A percentile compares a stretch with the other conserved stretches of the same genome.
Evolutionary conservation across 139 green algal genomes (phyloP).

Genomic region (Raphidocelis subcapitata): DNA sequence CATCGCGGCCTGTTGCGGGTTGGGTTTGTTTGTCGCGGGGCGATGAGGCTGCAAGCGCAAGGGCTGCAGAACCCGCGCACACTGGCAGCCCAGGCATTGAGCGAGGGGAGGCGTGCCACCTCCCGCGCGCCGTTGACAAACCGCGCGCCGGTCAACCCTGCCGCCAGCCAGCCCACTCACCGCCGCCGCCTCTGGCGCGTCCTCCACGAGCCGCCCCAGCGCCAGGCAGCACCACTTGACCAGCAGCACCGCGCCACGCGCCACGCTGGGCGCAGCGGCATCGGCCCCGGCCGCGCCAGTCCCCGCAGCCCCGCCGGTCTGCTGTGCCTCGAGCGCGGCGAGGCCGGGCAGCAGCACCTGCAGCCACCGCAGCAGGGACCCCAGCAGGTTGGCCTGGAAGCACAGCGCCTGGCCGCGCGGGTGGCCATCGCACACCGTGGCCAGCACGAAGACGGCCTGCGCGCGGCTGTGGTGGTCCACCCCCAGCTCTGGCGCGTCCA

Average conservation of each 20-base stretch:
- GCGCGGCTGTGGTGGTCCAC: constrained; percentile 8
- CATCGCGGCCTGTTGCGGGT: constrained; percentile 38
- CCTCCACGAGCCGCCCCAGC: constrained; percentile 83
- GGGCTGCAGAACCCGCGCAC: not conserved
- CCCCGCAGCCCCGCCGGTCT: constrained; percentile 4
- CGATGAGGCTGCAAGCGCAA: not conserved
- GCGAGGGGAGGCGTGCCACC: no score
- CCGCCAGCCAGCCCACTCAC: not conserved
- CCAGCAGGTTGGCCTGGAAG: constrained; percentile 45
- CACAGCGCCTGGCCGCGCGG: constrained; percentile 60
- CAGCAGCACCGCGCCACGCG: constrained; percentile 55
- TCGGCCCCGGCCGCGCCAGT: not conserved
- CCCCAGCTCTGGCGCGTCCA: constrained; percentile 54
- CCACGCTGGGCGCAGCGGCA: not conserved
- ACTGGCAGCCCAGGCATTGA: not conserved
- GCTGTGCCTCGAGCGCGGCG: not conserved
- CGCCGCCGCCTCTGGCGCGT: constrained; percentile 55
- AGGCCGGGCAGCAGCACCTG: constrained; percentile 35
- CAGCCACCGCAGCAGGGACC: constrained; percentile 48
- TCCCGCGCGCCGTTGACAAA: not conserved
- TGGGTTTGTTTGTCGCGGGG: not conserved
- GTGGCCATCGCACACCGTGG: constrained; percentile 86
- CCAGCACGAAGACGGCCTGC: constrained; percentile 91
- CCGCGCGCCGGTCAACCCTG: not conserved
- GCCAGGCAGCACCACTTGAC: constrained; percentile 92